Conservation (phyloP, 345 rosid species). For the Euphorbia pulcherrima region DNA sequence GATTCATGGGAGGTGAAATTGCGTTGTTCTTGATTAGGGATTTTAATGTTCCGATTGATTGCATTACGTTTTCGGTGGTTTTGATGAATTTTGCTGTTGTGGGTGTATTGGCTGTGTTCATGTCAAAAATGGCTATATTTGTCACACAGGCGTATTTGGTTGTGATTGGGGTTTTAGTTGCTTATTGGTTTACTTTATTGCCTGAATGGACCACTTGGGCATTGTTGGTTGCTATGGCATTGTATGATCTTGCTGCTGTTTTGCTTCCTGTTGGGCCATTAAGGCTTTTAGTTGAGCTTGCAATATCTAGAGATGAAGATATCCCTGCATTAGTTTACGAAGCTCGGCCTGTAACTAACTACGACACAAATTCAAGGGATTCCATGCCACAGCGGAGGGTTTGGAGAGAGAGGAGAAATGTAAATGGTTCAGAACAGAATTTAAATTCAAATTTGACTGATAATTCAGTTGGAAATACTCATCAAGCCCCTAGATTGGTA, state of each 20-base stretch:
- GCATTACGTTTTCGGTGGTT: slow-evolving; percentile 51
- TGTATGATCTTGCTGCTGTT: slow-evolving; percentile 93
- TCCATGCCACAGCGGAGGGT: slow-evolving; percentile 50
- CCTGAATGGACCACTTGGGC: slow-evolving; percentile 98
- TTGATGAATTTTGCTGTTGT: slow-evolving; percentile 72
- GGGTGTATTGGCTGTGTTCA: slow-evolving; percentile 82
- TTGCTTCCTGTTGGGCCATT: slow-evolving; percentile 87
- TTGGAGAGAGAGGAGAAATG: slow-evolving; percentile 63
- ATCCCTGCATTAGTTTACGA: slow-evolving; percentile 91
- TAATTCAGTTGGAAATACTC: slow-evolving; percentile 13
- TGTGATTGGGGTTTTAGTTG: slow-evolving; percentile 76
- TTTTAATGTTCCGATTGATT: slow-evolving; percentile 59
- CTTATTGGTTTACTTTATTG: slow-evolving; percentile 82
- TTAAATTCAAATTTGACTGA: slow-evolving; percentile 18
- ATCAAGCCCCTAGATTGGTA: slow-evolving; percentile 23
- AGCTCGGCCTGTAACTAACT: slow-evolving; percentile 65
- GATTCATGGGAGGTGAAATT: slow-evolving; percentile 74
- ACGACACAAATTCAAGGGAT: slow-evolving; percentile 30
- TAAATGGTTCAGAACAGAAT: slow-evolving; percentile 18
- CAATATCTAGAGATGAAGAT: slow-evolving; percentile 92
- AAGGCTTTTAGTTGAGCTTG: slow-evolving; percentile 87
- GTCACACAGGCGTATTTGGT: slow-evolving; percentile 82
- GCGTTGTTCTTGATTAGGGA: slow-evolving; percentile 46
- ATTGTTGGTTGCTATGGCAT: slow-evolving; percentile 69
- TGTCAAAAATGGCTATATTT: slow-evolving; percentile 82